Evolutionary conservation across 768 basidiomycete species (phyloP), one percentile per base, ranked within the genome.

Genomic region (Rhizopogon vulgaris): DNA sequence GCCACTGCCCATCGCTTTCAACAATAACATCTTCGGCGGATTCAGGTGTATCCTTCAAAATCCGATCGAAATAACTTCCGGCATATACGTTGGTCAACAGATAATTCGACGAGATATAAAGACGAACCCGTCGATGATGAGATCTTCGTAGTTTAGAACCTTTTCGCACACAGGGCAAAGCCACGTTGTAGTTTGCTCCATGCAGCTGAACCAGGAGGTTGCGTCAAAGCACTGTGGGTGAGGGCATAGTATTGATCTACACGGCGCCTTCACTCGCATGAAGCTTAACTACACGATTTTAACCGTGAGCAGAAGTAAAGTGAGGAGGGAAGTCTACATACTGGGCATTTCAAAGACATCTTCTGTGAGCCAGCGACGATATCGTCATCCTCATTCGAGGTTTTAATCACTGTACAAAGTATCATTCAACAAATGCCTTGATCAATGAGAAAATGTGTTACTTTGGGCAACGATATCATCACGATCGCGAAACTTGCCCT

Each of bases 141-240:
- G 72, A 54, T 97, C 91, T 32, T 87, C 86, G 17, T 81, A 71
- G 56, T 85, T 81, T 49, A 99, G 67, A 41, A 77, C 72, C 62
- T 81, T 84, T 65, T 92, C 90, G 69, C 96, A 98, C 39, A 93
- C 87, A 25, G 96, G 95, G 69, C 96, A 98, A 41, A 87, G 68
- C 87, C 90, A 99, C 28, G 93, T 94, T 2, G 95, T 96, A 8
- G 94, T 97, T 70, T 91, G 86, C 62, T 95, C 90, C 83, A 96
- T 98, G 65, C 95, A 83, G 4, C 86, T 85, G 62, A 87, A 91
- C 94, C 94, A 99, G 38, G 89, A 91, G 15, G 77, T 78, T 0
- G 94, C 94, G 68, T 99, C 96, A 69, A 98, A 99, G 66, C 96
- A 99, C 59, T 94, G 90, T 6, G 89, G 72, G 68, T 98, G 96